Evolutionary conservation across 495 filamentous ascomycete species (phyloP).

Genomic region (Antarctomyces pellizariae): DNA sequence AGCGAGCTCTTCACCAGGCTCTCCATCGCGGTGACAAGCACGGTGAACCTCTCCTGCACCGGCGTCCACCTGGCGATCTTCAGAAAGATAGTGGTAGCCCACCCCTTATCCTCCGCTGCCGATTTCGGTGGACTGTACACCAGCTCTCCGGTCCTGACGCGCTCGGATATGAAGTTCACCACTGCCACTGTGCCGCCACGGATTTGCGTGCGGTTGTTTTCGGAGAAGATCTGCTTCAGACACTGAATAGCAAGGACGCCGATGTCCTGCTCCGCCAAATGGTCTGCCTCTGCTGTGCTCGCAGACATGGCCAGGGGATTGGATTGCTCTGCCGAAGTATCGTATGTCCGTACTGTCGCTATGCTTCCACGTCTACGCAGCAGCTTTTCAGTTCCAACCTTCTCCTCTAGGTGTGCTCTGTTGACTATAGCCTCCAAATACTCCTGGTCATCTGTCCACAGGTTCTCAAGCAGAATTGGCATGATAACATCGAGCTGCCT

Average conservation of each 20-base stretch:
- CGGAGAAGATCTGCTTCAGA: constrained; percentile 54
- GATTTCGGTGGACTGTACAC: constrained; percentile 13
- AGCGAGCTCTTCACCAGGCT: constrained; percentile 37
- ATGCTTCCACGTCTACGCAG: constrained; percentile 43
- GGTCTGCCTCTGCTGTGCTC: constrained; percentile 62
- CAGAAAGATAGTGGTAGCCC: constrained; percentile 60
- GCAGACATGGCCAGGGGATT: constrained; percentile 49
- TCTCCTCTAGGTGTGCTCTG: constrained; percentile 37
- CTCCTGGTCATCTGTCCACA: constrained; percentile 53
- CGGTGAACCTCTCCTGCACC: constrained; percentile 76
- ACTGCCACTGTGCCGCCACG: constrained; percentile 45
- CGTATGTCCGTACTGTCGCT: constrained; percentile 49
- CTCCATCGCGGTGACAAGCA: constrained; percentile 60
- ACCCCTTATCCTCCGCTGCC: constrained; percentile 26
- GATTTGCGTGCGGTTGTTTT: constrained; percentile 53
- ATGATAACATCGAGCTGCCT: constrained; percentile 52
- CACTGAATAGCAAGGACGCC: constrained; percentile 60
- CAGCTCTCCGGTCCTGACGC: constrained; percentile 25
- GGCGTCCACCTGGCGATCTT: constrained; percentile 63
- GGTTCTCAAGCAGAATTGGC: constrained; percentile 62
- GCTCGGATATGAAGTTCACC: constrained; percentile 43
- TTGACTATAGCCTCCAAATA: constrained; percentile 37
- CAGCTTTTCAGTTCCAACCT: constrained; percentile 33
- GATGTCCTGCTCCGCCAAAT: constrained; percentile 67
- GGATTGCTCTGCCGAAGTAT: constrained; percentile 33